A percentile compares a stretch with the other conserved stretches of the same genome.
Evolutionary conservation across 23 red algal genomes (phyloP).

Genomic region (Gracilariopsis chorda): DNA sequence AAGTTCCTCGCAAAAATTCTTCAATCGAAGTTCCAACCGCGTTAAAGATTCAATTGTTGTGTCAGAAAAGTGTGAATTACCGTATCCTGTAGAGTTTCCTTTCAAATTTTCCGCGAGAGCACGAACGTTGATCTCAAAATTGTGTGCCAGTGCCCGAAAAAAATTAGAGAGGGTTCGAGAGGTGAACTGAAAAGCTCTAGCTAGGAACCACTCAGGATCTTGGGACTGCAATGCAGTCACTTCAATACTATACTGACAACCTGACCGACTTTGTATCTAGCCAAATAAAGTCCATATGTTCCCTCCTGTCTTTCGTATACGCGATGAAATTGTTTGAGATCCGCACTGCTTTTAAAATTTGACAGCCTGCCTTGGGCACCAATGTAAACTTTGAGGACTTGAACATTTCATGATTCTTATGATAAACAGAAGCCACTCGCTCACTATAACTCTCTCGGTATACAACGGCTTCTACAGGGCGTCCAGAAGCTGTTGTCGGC

Average conservation of each 20-base stretch:
- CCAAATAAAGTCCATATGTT: too few relatives aligned
- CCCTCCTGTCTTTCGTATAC: too few relatives aligned
- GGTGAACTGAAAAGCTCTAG: conserved; percentile 8
- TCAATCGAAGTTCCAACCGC: too few relatives aligned
- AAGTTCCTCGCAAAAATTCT: too few relatives aligned
- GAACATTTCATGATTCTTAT: neutral
- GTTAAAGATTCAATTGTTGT: too few relatives aligned
- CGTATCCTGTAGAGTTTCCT: too few relatives aligned
- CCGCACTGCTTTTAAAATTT: neutral
- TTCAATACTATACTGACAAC: neutral
- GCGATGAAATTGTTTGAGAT: too few relatives aligned
- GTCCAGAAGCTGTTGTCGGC: neutral
- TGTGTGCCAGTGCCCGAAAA: neutral
- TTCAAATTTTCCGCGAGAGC: neutral
- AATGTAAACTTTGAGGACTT: neutral
- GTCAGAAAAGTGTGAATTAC: too few relatives aligned
- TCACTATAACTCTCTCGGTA: neutral
- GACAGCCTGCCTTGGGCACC: neutral
- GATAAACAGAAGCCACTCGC: neutral
- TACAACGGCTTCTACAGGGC: neutral
- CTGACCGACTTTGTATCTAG: neutral
- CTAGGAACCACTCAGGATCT: conserved; percentile 9
- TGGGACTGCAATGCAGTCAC: neutral
- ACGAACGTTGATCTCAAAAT: neutral
- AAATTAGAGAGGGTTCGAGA: neutral